These are phyloP conservation scores for Entelexis paramagnoliae DNA, from an alignment of 1,139 yeast genomes.

Conservation along the genomic window DNA sequence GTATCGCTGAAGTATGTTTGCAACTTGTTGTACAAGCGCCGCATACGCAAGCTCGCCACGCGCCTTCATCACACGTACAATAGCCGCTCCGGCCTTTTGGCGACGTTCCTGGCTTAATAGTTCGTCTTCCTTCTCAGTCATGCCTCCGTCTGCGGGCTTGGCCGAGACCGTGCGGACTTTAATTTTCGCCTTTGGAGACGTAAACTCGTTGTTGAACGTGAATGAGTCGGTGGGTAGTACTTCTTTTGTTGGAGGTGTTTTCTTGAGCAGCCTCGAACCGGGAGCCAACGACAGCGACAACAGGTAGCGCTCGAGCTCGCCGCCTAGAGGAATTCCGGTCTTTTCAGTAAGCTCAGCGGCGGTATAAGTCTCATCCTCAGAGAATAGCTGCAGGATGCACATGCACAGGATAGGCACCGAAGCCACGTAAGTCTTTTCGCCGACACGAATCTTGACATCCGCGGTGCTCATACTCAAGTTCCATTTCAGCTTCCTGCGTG, in stretches of 20 bases:
- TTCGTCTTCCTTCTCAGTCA: conserved; percentile 24
- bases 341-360: conserved; percentile 47
- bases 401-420: conserved; percentile 77
- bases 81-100: conserved; percentile 45
- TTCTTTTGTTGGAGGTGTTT: conserved; percentile 62
- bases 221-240: conserved; percentile 34
- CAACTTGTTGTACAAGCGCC: conserved; percentile 42
- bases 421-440: conserved; percentile 62
- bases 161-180: conserved; percentile 61
- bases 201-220: conserved; percentile 58
- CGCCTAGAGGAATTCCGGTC: conserved; percentile 58
- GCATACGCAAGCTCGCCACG: conserved; percentile 30
- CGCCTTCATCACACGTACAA: conserved; percentile 76
- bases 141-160: not conserved
- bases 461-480: conserved; percentile 69
- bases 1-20: conserved; percentile 50
- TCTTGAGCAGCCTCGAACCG: conserved; percentile 57
- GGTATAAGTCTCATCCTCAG: conserved; percentile 46
- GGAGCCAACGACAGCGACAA: conserved; percentile 84
- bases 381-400: conserved; percentile 60
- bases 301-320: conserved; percentile 63
- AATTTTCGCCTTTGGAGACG: conserved; percentile 59
- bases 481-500: conserved; percentile 58
- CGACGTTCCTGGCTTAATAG: conserved; percentile 31
- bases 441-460: conserved; percentile 46